Conservation (phyloP, 2,329 filamentous ascomycete species). For the Kalaharituber pfeilii region DNA sequence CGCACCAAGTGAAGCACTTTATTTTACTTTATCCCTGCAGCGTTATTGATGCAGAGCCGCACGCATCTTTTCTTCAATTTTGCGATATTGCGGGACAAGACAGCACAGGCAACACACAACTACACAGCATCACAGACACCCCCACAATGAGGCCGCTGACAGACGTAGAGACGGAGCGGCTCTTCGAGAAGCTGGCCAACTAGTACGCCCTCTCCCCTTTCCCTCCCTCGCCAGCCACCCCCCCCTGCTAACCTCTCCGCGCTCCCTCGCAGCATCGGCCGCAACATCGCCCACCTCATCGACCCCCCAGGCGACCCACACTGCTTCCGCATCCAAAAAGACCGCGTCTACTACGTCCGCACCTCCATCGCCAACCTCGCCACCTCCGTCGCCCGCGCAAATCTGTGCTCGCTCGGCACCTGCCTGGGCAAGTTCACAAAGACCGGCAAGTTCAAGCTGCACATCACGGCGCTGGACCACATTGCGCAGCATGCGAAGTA, state of each 20-base stretch:
- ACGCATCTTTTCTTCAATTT: no score
- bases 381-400: constrained; percentile 64
- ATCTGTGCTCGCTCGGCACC: constrained; percentile 71
- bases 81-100: no score
- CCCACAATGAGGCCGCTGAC: constrained; percentile 58
- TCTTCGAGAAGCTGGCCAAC: constrained; percentile 84
- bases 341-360: constrained; percentile 80
- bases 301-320: constrained; percentile 56
- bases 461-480: constrained; percentile 79
- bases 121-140: no score
- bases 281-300: constrained; percentile 48
- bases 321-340: constrained; percentile 69
- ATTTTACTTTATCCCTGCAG: no score
- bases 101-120: no score
- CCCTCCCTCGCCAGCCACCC: constrained; percentile 23
- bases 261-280: constrained; percentile 17
- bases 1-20: no score
- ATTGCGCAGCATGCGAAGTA: constrained; percentile 83
- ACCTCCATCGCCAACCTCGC: constrained; percentile 82
- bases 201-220: constrained; percentile 37
- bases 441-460: constrained; percentile 83
- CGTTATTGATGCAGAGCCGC: no score
- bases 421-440: constrained; percentile 94
- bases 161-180: constrained; percentile 44
- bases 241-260: constrained; percentile 24